Base-by-base conservation (phyloP, 129 eudicot genomes). In the Chrysanthemum lavandulifolium region DNA sequence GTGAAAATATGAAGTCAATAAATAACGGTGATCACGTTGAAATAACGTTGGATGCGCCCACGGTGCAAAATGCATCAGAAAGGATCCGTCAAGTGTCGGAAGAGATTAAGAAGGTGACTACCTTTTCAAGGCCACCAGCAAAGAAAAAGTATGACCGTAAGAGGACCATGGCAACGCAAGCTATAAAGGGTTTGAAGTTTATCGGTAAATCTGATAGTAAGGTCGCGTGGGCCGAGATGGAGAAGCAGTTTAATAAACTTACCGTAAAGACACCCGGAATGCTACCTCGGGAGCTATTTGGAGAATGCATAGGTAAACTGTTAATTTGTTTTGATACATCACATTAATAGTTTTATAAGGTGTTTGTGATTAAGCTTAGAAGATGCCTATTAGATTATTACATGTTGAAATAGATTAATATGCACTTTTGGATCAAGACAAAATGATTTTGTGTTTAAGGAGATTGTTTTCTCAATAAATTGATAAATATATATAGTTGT, bases 271-370 rank as follows among this genome's bases (percentile, higher is more conserved):
- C 87, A 45, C 75, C 80, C 76, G 92, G 92, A 9, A 56, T 86
- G 68, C 87, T 89, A 14, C 88, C 89, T 1, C 88, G 96, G 1
- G 31, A 87, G 10, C 83, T 71, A 27, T 89, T 89, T 15, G 82
- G 90, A 2, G 86, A 84, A 84, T 89, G 96, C 90, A 86, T 89
- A 2, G 96, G 96, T 89, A 82, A 68, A 23, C 13, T 2, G 5
- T n/a, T 10, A 58, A 58, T 58, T 15, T 8, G 47, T 40, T 40
- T 40, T 40, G 47, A 40, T 40, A 40, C 47, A 40, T 6, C 10
- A 40, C 47, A 40, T 40, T 7, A 40, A 6, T 40, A 6, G 47
- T 40, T 40, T 40, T 40, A 40, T 6, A 7, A 40, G 10, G 47
- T 40, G 47, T 40, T 40, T 40, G 10, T 1, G 47, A 40, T 36